A percentile compares a stretch with the other conserved stretches of the same genome.
Conservation (phyloP, 345 rosid genomes). For the Euphorbia pulcherrima region DNA sequence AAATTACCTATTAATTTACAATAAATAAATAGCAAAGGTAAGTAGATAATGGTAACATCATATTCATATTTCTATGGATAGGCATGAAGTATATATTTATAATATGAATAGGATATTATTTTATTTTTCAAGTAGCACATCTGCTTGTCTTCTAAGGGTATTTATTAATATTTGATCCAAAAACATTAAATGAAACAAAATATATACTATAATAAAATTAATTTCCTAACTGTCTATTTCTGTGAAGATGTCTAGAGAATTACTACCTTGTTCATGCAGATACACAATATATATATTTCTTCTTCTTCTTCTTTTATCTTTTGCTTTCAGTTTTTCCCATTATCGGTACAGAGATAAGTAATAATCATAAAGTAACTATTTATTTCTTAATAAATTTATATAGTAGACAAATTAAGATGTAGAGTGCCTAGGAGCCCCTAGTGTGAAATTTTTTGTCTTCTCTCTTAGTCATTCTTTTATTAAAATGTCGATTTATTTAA, state of each 20-base stretch:
- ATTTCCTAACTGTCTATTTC: not conserved
- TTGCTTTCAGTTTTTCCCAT: constrained; percentile 13
- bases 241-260: not conserved
- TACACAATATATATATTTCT: not conserved
- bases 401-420: no score
- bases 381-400: no score
- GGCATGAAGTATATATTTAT: not conserved
- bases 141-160: constrained; percentile 11
- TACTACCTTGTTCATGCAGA: constrained; percentile 3
- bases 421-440: no score
- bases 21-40: no score
- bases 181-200: not conserved
- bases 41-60: constrained; percentile 15
- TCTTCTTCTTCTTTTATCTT: not conserved
- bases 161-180: not conserved
- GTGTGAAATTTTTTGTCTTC: no score
- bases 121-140: constrained; percentile 1
- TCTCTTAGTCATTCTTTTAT: no score
- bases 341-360: not conserved
- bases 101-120: not conserved
- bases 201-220: not conserved
- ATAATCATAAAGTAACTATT: no score
- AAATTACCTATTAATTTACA: no score
- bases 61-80: not conserved
- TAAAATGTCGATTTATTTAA: no score